These are phyloP conservation scores for Catharanthus roseus DNA, from an alignment of 257 asterid genomes.

Conservation along the genomic window DNA sequence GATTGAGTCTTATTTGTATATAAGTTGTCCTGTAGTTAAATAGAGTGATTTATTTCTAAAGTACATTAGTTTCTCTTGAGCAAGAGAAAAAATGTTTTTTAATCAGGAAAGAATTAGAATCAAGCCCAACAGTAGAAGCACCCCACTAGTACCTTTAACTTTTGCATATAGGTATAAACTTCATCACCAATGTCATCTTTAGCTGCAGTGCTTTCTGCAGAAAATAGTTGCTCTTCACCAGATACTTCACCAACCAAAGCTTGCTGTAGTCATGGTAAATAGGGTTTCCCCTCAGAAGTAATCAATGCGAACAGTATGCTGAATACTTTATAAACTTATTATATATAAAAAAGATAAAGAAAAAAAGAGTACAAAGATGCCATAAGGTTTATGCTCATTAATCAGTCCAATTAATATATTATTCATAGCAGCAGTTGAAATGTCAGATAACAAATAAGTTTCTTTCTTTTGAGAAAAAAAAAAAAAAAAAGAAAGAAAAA, in stretches of 20 bases:
- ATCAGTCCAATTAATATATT: neutral
- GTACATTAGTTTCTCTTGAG: too few species aligned
- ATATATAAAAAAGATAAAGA: neutral
- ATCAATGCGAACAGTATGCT: neutral
- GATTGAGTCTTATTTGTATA: too few species aligned
- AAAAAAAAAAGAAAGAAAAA: neutral
- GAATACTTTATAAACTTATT: too few species aligned
- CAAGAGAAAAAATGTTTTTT: neutral
- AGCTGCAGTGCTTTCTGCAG: slow-evolving; percentile 42
- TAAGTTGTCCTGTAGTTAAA: too few species aligned
- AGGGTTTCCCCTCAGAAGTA: neutral
- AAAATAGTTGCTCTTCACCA: slow-evolving; percentile 83
- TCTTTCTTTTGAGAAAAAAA: too few species aligned
- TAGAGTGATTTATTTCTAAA: too few species aligned
- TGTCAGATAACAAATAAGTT: neutral
- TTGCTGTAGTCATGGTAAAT: slow-evolving; percentile 50
- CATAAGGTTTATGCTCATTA: neutral
- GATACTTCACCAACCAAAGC: slow-evolving; percentile 98
- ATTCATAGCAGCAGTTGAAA: neutral
- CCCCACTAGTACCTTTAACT: slow-evolving; percentile 54
- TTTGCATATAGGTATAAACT: slow-evolving; percentile 58
- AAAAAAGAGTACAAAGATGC: neutral
- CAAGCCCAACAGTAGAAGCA: slow-evolving; percentile 11
- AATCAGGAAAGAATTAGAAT: neutral
- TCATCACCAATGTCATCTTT: slow-evolving; percentile 57